These are phyloP conservation scores for Fusarium euwallaceae DNA, from an alignment of 2,329 filamentous ascomycete species.

Conservation along the genomic window DNA sequence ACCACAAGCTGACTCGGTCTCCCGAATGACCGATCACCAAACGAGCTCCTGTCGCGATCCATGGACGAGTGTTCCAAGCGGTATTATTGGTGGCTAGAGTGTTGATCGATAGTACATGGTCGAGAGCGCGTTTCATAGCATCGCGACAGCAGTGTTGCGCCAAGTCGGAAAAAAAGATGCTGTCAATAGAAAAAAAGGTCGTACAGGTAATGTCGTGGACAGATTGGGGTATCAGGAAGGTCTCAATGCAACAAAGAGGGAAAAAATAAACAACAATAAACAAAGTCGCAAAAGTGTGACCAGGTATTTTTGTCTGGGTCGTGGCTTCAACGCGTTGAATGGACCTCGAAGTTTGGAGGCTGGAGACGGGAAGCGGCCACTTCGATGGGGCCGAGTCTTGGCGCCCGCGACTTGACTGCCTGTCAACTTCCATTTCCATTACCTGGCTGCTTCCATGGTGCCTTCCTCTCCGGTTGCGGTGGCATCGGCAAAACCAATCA, in stretches of 20 bases:
- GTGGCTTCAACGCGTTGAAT: slow-evolving; percentile 31
- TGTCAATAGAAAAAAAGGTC: background rate
- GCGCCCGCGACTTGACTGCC: slow-evolving; percentile 10
- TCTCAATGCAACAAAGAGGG: slow-evolving; percentile 12
- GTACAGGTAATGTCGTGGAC: slow-evolving; percentile 12
- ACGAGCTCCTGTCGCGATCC: slow-evolving; percentile 45
- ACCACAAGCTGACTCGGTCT: slow-evolving; percentile 51
- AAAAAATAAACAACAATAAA: slow-evolving; percentile 30
- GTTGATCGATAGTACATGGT: slow-evolving; percentile 37
- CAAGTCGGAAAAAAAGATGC: slow-evolving; percentile 3
- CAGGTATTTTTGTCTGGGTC: slow-evolving; percentile 40
- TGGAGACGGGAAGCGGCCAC: background rate
- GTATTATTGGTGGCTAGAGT: slow-evolving; percentile 23
- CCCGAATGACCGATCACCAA: slow-evolving; percentile 29
- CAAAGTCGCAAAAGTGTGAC: slow-evolving; percentile 29
- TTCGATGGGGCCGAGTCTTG: slow-evolving; percentile 15
- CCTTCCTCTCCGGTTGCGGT: background rate
- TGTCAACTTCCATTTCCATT: slow-evolving; percentile 1
- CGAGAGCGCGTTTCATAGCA: slow-evolving; percentile 42
- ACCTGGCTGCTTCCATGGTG: background rate
- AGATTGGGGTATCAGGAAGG: slow-evolving; percentile 10
- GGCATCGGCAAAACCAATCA: slow-evolving; percentile 14
- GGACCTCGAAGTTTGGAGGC: slow-evolving; percentile 21
- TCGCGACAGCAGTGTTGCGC: slow-evolving; percentile 23
- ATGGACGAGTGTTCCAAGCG: slow-evolving; percentile 30